These are phyloP conservation scores for Marvania coccoides DNA, from an alignment of 139 green algal genomes.

Conservation along the genomic window DNA sequence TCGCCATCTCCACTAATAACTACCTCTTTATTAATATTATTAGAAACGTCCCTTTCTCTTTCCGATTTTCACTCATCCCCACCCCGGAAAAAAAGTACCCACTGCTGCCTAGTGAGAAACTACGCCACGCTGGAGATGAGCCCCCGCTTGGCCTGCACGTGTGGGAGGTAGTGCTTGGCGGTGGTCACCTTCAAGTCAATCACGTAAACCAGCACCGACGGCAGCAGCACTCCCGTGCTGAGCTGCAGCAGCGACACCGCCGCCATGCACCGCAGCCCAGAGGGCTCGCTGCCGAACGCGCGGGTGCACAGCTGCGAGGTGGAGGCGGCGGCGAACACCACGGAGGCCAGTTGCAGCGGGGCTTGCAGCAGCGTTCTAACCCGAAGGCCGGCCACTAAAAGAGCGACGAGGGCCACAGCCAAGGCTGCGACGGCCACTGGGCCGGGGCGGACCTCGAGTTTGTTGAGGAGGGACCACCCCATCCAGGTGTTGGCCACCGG, in stretches of 20 bases:
- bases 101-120: too few relatives aligned
- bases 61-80: too few relatives aligned
- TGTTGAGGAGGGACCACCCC: conserved; percentile 46
- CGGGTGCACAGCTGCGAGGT: conserved; percentile 36
- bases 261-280: conserved; percentile 30
- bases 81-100: too few relatives aligned
- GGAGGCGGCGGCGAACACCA: conserved; percentile 45
- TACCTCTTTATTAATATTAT: too few relatives aligned
- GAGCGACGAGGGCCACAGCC: conserved; percentile 23
- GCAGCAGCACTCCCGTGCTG: conserved; percentile 26
- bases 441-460: conserved; percentile 28
- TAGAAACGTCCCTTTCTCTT: too few relatives aligned
- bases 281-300: conserved; percentile 18
- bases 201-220: neutral
- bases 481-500: conserved; percentile 59
- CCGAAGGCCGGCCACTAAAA: conserved; percentile 35
- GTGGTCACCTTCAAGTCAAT: neutral
- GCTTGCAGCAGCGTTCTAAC: conserved; percentile 48
- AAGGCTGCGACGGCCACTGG: conserved; percentile 15
- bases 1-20: too few relatives aligned
- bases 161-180: conserved; percentile 32
- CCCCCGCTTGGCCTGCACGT: conserved; percentile 43
- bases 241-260: conserved; percentile 30
- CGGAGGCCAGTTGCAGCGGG: conserved; percentile 44
- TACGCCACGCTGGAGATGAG: conserved; percentile 15